Base-by-base conservation (phyloP, 176 grass and related monocot genomes). In the Paspalum vaginatum region DNA sequence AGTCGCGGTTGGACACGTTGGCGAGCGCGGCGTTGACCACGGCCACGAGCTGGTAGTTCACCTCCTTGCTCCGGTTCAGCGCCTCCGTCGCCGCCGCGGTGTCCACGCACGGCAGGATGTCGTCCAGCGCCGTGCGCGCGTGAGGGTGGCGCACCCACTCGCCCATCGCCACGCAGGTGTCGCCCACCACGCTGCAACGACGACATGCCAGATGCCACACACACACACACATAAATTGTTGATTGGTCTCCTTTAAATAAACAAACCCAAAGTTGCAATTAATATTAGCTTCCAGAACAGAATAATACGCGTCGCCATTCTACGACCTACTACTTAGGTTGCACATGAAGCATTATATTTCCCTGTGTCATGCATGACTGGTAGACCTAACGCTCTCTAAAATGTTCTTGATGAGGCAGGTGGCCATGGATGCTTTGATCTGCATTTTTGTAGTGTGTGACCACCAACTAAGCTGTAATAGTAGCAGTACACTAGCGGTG, bases 51-150 rank as follows among this genome's bases (percentile, higher is more conserved):
- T 80, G 82, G 74, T 70, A 69, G 65, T 72, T 93, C 12, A 93
- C 91, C 61, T 93, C 85, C 83, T 86, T 90, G 83, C 91, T 72
- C 82, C 72, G 78, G 60, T 61, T 44, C 11, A 93, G 69, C 60
- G 88, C 86, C 46, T 88, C 79, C 18, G 67, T 80, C 15, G 88
- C 68, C 0, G 88, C 43, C 0, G 71, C 68, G 7, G 66, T 89
- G 83, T 93, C 85, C 1, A 93, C 82, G 59, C 91, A 93, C 16
- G 91, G 91, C 2, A 93, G 88, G 44, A 93, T 88, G 79, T 80
- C 88, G 59, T 89, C 88, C 27, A 93, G 82, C 39, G 91, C 85
- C 46, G 85, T 93, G 56, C 72, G 79, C 61, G 79, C 91, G 39
- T 80, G 69, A 25, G 91, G 85, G 61, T 77, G 80, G 74, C 8